These are phyloP conservation scores for Fusarium sp. DNA, from an alignment of 2,329 filamentous ascomycete species.

Conservation along the genomic window DNA sequence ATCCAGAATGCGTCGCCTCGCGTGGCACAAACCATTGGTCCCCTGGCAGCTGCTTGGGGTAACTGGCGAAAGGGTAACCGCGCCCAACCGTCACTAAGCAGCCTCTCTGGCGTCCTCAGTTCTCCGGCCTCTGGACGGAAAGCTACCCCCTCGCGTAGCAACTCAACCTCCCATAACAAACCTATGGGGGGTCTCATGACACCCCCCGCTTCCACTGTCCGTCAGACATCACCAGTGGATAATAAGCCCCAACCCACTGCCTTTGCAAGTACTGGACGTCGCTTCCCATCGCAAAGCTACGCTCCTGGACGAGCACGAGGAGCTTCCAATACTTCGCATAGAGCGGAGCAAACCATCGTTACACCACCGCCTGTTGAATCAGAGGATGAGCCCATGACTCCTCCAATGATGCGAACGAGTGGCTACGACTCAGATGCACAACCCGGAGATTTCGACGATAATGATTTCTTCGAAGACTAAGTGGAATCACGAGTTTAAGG, in stretches of 20 bases:
- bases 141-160: slow-evolving; percentile 71
- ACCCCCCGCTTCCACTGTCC: slow-evolving; percentile 81
- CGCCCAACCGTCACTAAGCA: slow-evolving; percentile 61
- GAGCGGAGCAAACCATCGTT: slow-evolving; percentile 29
- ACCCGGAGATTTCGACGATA: slow-evolving; percentile 68
- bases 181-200: slow-evolving; percentile 87
- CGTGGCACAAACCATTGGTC: slow-evolving; percentile 83
- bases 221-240: slow-evolving; percentile 65
- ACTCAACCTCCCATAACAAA: slow-evolving; percentile 62
- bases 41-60: slow-evolving; percentile 89
- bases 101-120: slow-evolving; percentile 60
- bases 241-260: slow-evolving; percentile 66
- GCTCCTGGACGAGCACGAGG: slow-evolving; percentile 41
- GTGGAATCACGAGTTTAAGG: not conserved
- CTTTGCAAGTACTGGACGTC: slow-evolving; percentile 69
- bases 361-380: slow-evolving; percentile 55
- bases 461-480: slow-evolving; percentile 66
- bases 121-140: slow-evolving; percentile 56
- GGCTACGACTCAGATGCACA: slow-evolving; percentile 72
- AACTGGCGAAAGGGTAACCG: slow-evolving; percentile 85
- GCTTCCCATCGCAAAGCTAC: slow-evolving; percentile 61
- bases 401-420: slow-evolving; percentile 69
- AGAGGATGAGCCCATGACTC: slow-evolving; percentile 63
- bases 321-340: slow-evolving; percentile 48
- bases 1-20: slow-evolving; percentile 84